phyloP scores from a whole-genome alignment of 371 early-diverging fungal species.

The Lichtheimia corymbifera region DNA sequence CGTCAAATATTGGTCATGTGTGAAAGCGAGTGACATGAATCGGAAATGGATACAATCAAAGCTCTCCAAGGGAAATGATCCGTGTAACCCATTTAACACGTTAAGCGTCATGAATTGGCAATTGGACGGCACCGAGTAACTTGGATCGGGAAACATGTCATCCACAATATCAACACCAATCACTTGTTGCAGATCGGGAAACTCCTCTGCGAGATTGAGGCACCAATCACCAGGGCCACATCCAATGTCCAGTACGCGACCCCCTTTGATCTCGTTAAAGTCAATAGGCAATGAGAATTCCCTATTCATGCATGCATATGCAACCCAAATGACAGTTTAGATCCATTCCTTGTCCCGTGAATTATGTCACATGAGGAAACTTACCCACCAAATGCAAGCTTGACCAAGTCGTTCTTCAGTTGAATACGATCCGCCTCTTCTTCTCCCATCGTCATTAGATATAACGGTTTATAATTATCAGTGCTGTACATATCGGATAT shows the following conservation, averaged over 20 bases:
- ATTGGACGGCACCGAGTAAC: conserved; percentile 19
- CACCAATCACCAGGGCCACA: conserved; percentile 50
- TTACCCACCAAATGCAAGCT: conserved; percentile 39
- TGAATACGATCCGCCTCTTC: conserved; percentile 32
- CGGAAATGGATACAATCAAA: conserved; percentile 37
- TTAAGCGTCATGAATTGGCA: conserved; percentile 25
- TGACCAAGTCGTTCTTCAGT: conserved; percentile 32
- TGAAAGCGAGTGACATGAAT: conserved; percentile 31
- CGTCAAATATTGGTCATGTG: conserved; percentile 22
- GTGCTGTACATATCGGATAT: not conserved
- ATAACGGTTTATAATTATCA: not conserved
- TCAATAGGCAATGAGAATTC: conserved; percentile 30
- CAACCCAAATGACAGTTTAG: not conserved
- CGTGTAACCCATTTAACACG: conserved; percentile 15
- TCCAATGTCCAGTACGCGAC: conserved; percentile 39
- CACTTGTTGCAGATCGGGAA: conserved; percentile 24
- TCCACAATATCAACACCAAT: conserved; percentile 30
- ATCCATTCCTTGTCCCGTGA: no score
- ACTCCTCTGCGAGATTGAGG: conserved; percentile 30
- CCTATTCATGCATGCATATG: conserved; percentile 11
- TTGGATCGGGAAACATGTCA: conserved; percentile 26
- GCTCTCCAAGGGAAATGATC: conserved; percentile 1
- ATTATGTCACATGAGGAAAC: not conserved
- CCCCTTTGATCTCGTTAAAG: conserved; percentile 17
- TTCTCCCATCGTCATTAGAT: conserved; percentile 15